Conservation (phyloP, 2,329 filamentous ascomycete genomes). For the Alternaria burnsii region DNA sequence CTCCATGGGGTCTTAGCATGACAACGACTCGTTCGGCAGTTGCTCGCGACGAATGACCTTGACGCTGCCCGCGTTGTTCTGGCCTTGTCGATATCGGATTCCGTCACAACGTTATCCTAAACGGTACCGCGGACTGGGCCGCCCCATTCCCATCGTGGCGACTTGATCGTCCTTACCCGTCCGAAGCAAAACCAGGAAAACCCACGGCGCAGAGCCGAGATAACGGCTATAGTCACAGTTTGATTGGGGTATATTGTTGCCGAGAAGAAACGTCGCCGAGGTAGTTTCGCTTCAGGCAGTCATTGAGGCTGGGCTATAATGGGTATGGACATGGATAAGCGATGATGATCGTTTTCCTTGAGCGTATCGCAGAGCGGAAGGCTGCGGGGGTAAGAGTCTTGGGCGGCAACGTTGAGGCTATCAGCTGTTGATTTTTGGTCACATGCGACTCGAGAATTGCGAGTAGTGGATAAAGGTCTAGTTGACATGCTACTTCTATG, state of each 20-base stretch:
- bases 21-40: neutral
- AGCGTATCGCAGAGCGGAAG: neutral
- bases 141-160: neutral
- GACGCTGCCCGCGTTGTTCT: neutral
- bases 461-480: neutral
- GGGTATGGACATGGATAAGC: conserved; percentile 1
- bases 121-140: conserved; percentile 2
- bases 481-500: neutral
- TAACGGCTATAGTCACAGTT: neutral
- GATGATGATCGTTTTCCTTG: neutral
- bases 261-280: conserved; percentile 1
- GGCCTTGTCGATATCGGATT: neutral
- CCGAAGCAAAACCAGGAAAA: neutral
- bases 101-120: neutral
- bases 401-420: neutral
- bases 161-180: neutral
- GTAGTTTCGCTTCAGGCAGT: neutral
- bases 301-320: conserved; percentile 2
- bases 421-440: neutral
- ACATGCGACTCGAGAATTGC: neutral
- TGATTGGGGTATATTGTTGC: neutral
- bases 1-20: neutral
- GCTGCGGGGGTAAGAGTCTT: neutral
- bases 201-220: neutral
- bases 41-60: neutral